Evolutionary conservation across 495 filamentous ascomycete genomes (phyloP), one percentile per base, ranked within the genome.

Genomic region (Neurospora cerealis): DNA sequence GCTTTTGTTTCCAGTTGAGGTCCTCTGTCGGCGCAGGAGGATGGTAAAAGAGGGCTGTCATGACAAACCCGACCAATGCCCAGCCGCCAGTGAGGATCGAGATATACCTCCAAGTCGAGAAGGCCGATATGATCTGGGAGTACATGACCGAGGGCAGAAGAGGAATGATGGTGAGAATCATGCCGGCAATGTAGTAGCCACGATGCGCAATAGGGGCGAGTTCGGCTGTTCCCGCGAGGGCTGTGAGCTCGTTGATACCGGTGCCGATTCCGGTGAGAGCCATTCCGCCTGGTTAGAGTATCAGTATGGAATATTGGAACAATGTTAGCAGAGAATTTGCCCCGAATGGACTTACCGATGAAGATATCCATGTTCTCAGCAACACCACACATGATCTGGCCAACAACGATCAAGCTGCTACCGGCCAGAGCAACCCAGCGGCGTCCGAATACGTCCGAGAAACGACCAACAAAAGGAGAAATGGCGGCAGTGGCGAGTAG

Each of bases 361-460:
- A 92, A 92, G 71, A 82, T 83, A 74, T 90, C 89, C 91, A 93
- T 93, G 3, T 75, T 85, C 21, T 89, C 74, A 3, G 91, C 91
- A 9, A 89, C 91, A 36, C 87, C 87, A 74, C 86, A 87, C 36
- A 93, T 83, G 40, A 91, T 88, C 82, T 90, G 89, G n/a, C 90
- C 91, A 40, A 92, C 69, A 54, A 90, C 85, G 72, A 93, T 82
- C 37, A 91, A 85, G 10, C 78, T 66, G 13, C 85, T 86, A 2
- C 91, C 91, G 21, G 86, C 78, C 40, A 93, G 83, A 34, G 91
- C 91, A 28, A 93, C 89, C 78, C 86, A 90, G 72, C 91, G 87
- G 73, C 91, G 88, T 40, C 91, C 91, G 66, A 91, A 78, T 9
- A 93, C 78, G 83, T 93, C 91, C 6, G 91, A 93, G 1, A 93